A percentile compares a stretch with the other conserved stretches of the same genome.
These are phyloP conservation scores for Candida sphagnicola DNA, from an alignment of 805 yeast genomes.

Conservation along the genomic window DNA sequence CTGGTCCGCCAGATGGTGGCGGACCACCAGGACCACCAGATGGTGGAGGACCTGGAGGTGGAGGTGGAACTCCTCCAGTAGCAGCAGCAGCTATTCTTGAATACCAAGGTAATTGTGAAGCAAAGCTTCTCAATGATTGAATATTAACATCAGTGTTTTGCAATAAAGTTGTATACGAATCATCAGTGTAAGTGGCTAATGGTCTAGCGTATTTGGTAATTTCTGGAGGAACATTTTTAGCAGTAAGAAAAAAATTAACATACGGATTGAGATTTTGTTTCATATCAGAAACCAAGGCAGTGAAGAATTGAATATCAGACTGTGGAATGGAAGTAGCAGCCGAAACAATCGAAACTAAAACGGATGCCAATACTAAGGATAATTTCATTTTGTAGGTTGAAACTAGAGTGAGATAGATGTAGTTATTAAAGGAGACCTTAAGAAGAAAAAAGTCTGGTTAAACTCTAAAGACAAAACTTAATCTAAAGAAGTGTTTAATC, in stretches of 20 bases:
- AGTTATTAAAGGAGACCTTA: slow-evolving; percentile 1
- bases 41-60: slow-evolving; percentile 7
- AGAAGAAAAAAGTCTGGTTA: too few species aligned
- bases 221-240: slow-evolving; percentile 21
- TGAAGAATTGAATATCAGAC: slow-evolving; percentile 25
- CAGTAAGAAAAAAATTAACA: slow-evolving; percentile 23
- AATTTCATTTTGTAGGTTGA: slow-evolving; percentile 18
- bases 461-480: too few species aligned
- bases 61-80: slow-evolving; percentile 8
- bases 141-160: slow-evolving; percentile 20
- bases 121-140: slow-evolving; percentile 23
- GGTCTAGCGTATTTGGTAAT: slow-evolving; percentile 24
- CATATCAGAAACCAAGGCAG: slow-evolving; percentile 34
- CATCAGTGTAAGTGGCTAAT: slow-evolving; percentile 31
- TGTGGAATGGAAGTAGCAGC: slow-evolving; percentile 16
- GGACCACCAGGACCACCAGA: neutral
- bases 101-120: slow-evolving; percentile 38
- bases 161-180: slow-evolving; percentile 35
- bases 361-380: slow-evolving; percentile 8
- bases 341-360: slow-evolving; percentile 14
- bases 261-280: slow-evolving; percentile 22
- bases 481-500: too few species aligned
- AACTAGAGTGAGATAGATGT: neutral
- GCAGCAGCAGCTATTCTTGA: slow-evolving; percentile 17
- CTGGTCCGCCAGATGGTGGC: neutral